Conservation (phyloP, 1,284 basidiomycete genomes). For the Phlebopus sp. region DNA sequence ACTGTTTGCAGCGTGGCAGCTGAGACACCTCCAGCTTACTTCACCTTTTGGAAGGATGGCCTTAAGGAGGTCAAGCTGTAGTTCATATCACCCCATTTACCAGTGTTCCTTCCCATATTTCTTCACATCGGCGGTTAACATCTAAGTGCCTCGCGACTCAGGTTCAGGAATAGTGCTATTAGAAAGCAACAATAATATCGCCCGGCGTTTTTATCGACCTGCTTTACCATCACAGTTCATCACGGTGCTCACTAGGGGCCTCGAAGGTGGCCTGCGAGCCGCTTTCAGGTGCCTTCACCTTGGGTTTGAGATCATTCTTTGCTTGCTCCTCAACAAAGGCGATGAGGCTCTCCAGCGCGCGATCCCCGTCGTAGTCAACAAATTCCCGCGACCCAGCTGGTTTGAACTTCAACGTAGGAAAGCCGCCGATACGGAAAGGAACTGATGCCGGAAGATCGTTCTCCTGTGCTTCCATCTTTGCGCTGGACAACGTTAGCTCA, state of each 20-base stretch:
- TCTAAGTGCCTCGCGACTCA: constrained; percentile 12
- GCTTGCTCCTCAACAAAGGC: constrained; percentile 83
- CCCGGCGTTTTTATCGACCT: constrained; percentile 14
- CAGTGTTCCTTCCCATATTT: not conserved
- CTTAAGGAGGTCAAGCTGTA: constrained; percentile 74
- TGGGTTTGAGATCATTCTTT: constrained; percentile 53
- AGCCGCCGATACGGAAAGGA: constrained; percentile 83
- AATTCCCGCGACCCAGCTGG: constrained; percentile 84
- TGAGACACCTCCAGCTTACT: constrained; percentile 62
- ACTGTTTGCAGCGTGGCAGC: constrained; percentile 3
- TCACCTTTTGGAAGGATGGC: constrained; percentile 94
- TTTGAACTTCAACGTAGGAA: constrained; percentile 98
- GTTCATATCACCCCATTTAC: constrained; percentile 7
- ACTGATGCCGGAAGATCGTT: constrained; percentile 91
- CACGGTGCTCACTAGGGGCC: constrained; percentile 23
- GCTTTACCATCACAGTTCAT: constrained; percentile 24
- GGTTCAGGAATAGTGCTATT: constrained; percentile 18
- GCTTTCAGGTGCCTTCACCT: constrained; percentile 10
- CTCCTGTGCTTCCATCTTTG: constrained; percentile 95
- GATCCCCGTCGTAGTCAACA: constrained; percentile 92
- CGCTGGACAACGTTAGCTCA: constrained; percentile 47
- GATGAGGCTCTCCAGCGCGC: constrained; percentile 81
- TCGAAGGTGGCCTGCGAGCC: constrained; percentile 28
- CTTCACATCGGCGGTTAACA: not conserved
- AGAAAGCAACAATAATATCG: constrained; percentile 23